Conservation (phyloP, 192 early-diverging fungal species). For the Pilobolus umbonatus region DNA sequence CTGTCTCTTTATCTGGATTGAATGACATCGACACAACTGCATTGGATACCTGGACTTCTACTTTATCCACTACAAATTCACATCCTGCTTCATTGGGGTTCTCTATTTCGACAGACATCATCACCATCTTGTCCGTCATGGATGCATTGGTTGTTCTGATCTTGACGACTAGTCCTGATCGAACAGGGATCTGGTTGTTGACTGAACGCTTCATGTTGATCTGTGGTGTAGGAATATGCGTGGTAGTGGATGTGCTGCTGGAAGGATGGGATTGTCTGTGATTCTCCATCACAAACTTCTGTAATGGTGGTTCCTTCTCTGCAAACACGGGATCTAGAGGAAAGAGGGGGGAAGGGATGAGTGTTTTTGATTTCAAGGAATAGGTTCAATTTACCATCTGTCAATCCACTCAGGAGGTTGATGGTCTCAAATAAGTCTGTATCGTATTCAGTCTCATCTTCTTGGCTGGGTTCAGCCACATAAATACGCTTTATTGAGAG, state of each 20-base stretch:
- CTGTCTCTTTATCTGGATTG: conserved; percentile 14
- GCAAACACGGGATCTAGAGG: conserved; percentile 21
- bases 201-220: conserved; percentile 36
- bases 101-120: conserved; percentile 62
- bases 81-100: conserved; percentile 50
- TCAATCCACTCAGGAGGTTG: conserved; percentile 47
- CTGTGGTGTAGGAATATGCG: neutral
- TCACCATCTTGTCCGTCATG: conserved; percentile 49
- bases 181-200: conserved; percentile 39
- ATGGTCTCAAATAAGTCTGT: conserved; percentile 48
- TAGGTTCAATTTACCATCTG: conserved; percentile 35
- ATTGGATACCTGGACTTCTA: conserved; percentile 51
- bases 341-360: no score
- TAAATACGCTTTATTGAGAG: conserved; percentile 21
- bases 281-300: conserved; percentile 24
- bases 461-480: conserved; percentile 3
- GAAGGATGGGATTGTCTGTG: neutral
- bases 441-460: conserved; percentile 43
- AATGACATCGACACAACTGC: conserved; percentile 43
- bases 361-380: neutral
- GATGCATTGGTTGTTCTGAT: conserved; percentile 59
- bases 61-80: conserved; percentile 40
- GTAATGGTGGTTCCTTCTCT: conserved; percentile 6
- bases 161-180: conserved; percentile 49
- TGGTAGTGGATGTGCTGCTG: neutral